Base-by-base conservation (phyloP, 306 rosid genomes). In the Corylus avellana region DNA sequence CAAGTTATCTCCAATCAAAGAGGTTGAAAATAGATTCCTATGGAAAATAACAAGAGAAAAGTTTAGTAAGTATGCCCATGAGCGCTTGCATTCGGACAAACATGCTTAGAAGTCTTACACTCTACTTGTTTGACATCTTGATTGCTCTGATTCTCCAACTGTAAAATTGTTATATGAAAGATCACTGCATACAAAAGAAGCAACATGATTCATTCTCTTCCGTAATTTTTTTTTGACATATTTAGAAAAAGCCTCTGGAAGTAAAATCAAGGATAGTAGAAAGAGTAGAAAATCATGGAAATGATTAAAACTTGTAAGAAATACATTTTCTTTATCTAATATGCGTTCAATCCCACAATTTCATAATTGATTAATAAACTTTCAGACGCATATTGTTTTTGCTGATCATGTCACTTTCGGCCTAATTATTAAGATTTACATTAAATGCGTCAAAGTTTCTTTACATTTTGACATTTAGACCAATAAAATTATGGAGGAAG, bases 11-110 rank as follows among this genome's bases (percentile, higher is more conserved):
- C 66, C 72, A 2, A 46, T 18, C 8, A 81, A 77, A 63, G 86
- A 84, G 85, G 81, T 59, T 8, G 87, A 75, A 80, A 87, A 87
- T 49, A 87, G 53, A 80, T 85, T 83, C 56, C 89, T 87, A 78
- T 29, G 73, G 27, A 73, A 58, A 56, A 64, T 17, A 73, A 39
- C 22, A 55, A 39, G 42, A 47, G 1, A 47, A 73, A 73, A 58
- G 22, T 42, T 39, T 66, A 39, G 71, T 18, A 4, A 66, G 71
- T 8, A 17, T 29, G 5, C 1, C 47, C 3, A 66, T 7, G 42
- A 14, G n/a, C 50, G 4, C 3, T 18, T 58, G 35, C 64, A n/a
- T 48, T 8, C 51, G 11, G 12, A 8, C 51, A 48, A 8, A 48
- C 51, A 48, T 11, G 51, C 1, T 7, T 48, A 48, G 51, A 48